These are phyloP conservation scores for Exophiala lecanii-corni DNA, from an alignment of 2,329 filamentous ascomycete genomes.

Conservation along the genomic window DNA sequence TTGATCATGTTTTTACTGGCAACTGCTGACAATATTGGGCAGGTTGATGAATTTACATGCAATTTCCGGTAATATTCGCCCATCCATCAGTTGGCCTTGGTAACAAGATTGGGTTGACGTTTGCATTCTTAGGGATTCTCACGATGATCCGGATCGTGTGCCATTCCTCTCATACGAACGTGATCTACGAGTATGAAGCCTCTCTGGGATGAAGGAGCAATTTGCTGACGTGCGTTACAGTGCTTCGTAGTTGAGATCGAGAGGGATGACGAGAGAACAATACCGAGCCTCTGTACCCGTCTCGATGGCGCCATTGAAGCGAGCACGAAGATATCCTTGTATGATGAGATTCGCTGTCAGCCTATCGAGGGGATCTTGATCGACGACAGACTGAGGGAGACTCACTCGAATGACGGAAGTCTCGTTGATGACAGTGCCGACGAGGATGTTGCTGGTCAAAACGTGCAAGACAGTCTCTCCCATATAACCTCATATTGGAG, in stretches of 20 bases:
- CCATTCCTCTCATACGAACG: slow-evolving; percentile 19
- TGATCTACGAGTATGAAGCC: slow-evolving; percentile 10
- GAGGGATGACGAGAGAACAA: slow-evolving; percentile 8
- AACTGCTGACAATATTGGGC: not conserved
- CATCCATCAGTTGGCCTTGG: too few relatives aligned
- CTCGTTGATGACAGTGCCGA: slow-evolving; percentile 20
- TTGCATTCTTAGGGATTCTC: slow-evolving; percentile 19
- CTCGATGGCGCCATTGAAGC: slow-evolving; percentile 18
- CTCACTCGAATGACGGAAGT: slow-evolving; percentile 1
- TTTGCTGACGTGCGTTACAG: slow-evolving; percentile 13
- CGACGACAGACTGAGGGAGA: slow-evolving; percentile 10
- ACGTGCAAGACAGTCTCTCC: slow-evolving; percentile 13
- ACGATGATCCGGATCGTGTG: slow-evolving; percentile 12
- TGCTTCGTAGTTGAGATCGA: slow-evolving; percentile 21
- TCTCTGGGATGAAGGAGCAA: not conserved
- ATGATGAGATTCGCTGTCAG: slow-evolving; percentile 15
- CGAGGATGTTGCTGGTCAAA: slow-evolving; percentile 18
- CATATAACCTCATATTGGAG: slow-evolving; percentile 22
- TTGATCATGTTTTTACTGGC: not conserved
- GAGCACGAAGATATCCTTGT: slow-evolving; percentile 14
- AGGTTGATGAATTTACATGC: not conserved
- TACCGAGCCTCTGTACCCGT: slow-evolving; percentile 12
- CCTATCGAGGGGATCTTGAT: slow-evolving; percentile 15
- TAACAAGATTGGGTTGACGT: too few relatives aligned
- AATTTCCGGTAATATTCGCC: not conserved